Evolutionary conservation across 345 rosid species (phyloP), one percentile per base, ranked within the genome.

Genomic region (Eucalyptus brandiana): DNA sequence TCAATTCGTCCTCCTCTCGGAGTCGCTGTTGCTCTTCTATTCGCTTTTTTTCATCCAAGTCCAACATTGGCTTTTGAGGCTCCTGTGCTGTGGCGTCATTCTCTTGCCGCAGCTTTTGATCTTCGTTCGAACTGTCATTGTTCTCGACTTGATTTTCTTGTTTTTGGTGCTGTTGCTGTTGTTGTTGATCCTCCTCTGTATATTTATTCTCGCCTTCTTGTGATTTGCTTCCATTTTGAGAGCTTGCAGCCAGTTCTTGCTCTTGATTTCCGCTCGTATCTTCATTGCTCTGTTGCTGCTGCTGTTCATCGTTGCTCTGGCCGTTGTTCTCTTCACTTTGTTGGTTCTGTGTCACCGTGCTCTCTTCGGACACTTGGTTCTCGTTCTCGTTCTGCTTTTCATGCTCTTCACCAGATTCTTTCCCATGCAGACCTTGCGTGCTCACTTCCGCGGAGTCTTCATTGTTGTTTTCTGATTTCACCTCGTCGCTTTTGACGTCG

Each of bases 291-390:
- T 48, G 80, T 65, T 88, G 89, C 56, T 89, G 87, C 85, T 86
- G 85, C 28, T 60, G 86, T 16, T 90, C 89, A 83, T 91, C 91
- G 3, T 50, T 53, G 50, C 53, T n/a, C 87, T 91, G 88, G 56
- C 72, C 88, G 15, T 86, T 56, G 34, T 88, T 69, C 86, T 51
- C 86, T 53, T 88, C 89, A 80, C 49, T 87, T 48, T 88, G 91
- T 67, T 93, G 96, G 44, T 91, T 91, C 21, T 91, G 89, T 12
- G 93, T 92, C 91, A 86, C 21, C 8, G 89, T 50, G 45, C 91
- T 94, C 50, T 93, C 96, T 88, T 93, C 96, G 47, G 95, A 88
- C 48, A 90, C 72, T 88, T 94, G 96, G 86, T 90, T 91, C 53
- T 93, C 90, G 11, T 69, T 69, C 60, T 89, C 90, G 40, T 42